Evolutionary conservation across 441 rosid genomes (phyloP), one percentile per base, ranked within the genome.

Genomic region (Arabidopsis hybrid): DNA sequence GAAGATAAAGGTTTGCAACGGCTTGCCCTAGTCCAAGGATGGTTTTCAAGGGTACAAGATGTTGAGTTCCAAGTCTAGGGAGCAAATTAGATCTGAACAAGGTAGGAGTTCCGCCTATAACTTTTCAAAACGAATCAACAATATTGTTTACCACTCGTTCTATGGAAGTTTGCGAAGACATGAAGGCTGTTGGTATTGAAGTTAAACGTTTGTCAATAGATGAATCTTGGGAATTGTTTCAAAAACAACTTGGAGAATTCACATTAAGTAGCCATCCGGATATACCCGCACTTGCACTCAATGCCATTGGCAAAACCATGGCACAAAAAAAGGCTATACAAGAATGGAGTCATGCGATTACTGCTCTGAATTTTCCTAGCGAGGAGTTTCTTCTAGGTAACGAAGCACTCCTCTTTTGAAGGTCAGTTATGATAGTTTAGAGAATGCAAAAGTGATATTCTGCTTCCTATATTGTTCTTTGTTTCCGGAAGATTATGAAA

Each of bases 391-490:
- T 42, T 42, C 14, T 42, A 12, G 4, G 46, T 42, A 12, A 42
- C 0, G 14, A 42, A 12, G 46, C 7, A 12, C 46, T 43, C 47
- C 47, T 43, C 47, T 43, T 43, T 12, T 43, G 14, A 43, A 12
- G 47, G 47, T 39, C 36, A 72, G 85, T 52, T 85, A 79, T 31
- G 78, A 79, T 1, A 13, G 53, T 38, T 60, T 79, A 47, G 53
- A 57, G 2, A 18, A 42, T 49, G 68, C 66, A 12, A 63, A 5
- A 8, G 11, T 56, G 3, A 72, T 17, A 39, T 38, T 26, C 0
- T 80, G 85, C 34, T 71, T 82, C 43, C 34, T 78, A 6, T 82
- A 85, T 12, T 67, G 76, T 55, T 34, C 63, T n/a, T 36, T 79
- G 42, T 79, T 74, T 59, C 80, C 83, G 0, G 83, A 69, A 46